These are phyloP conservation scores for Purpureocillium takamizusanense DNA, from an alignment of 2,329 filamentous ascomycete species.

Conservation along the genomic window DNA sequence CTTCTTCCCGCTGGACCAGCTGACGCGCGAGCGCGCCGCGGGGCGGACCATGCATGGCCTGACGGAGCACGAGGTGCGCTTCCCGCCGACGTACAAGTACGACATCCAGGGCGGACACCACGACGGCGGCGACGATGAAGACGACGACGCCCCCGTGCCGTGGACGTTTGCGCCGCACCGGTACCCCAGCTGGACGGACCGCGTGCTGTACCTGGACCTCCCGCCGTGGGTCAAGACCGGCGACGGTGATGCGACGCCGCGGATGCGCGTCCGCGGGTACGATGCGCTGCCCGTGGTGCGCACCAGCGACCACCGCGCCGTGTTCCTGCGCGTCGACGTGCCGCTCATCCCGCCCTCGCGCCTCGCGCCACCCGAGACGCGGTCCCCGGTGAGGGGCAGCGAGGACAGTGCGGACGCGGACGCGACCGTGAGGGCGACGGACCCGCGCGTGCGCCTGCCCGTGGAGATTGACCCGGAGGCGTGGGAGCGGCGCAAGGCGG, in stretches of 20 bases:
- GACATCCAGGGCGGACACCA: constrained; percentile 28
- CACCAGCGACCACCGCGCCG: constrained; percentile 83
- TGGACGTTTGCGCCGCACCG: constrained; percentile 76
- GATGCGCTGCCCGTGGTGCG: constrained; percentile 66
- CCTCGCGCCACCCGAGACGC: constrained; percentile 22
- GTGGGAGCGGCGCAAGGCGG: constrained; percentile 40
- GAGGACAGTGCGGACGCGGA: too few species aligned
- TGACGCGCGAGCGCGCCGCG: constrained; percentile 60
- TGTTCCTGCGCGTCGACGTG: constrained; percentile 62
- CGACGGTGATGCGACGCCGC: constrained; percentile 11
- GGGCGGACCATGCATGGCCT: constrained; percentile 71
- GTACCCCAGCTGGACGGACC: constrained; percentile 90
- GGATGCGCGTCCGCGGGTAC: constrained; percentile 55
- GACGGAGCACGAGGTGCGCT: constrained; percentile 62
- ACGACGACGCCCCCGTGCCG: too few species aligned
- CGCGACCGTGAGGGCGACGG: constrained; percentile 10
- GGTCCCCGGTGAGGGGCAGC: too few species aligned
- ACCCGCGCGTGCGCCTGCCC: constrained; percentile 37
- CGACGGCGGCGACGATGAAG: too few species aligned
- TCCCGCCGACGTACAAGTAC: constrained; percentile 95
- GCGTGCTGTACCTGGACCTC: constrained; percentile 68
- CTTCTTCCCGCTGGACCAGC: constrained; percentile 69
- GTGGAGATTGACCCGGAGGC: constrained; percentile 44
- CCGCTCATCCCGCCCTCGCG: constrained; percentile 42
- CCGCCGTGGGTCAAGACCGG: constrained; percentile 43